phyloP scores from a whole-genome alignment of 2,329 filamentous ascomycete genomes.

The Cercospora beticola region DNA sequence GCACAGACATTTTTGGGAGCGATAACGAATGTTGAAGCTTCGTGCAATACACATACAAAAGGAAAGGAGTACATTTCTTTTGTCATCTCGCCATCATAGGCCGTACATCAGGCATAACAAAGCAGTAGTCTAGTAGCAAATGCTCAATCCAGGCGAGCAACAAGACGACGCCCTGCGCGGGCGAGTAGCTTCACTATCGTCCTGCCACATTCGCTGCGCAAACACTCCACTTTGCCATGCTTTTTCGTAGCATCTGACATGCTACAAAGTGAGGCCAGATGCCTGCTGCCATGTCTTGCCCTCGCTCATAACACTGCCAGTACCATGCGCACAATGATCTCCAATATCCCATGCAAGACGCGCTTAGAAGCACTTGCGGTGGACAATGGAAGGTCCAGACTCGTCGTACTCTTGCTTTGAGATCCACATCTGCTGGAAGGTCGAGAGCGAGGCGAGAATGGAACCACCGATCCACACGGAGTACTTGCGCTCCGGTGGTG shows the following conservation, averaged over 20 bases:
- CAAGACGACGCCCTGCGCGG: constrained; percentile 24
- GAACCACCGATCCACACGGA: constrained; percentile 99
- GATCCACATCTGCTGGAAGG: constrained; percentile 99
- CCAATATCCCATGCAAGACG: constrained; percentile 20
- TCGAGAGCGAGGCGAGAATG: constrained; percentile 97
- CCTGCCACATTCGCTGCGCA: constrained; percentile 21
- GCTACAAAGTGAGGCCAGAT: constrained; percentile 4
- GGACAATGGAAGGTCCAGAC: constrained; percentile 97
- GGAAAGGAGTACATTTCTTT: constrained; percentile 27
- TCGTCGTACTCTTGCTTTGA: constrained; percentile 99
- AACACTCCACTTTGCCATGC: constrained; percentile 20
- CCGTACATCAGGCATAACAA: constrained; percentile 27
- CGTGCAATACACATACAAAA: background rate
- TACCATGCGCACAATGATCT: constrained; percentile 26
- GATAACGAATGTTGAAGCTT: background rate
- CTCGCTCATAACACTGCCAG: constrained; percentile 18
- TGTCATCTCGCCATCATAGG: constrained; percentile 28
- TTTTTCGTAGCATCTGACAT: constrained; percentile 9
- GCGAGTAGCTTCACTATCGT: constrained; percentile 19
- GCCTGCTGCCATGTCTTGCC: constrained; percentile 11
- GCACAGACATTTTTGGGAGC: background rate
- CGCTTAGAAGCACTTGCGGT: constrained; percentile 99
- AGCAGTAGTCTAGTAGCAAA: constrained; percentile 31
- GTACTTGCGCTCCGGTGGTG: constrained; percentile 99
- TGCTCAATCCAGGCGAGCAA: constrained; percentile 30